Evolutionary conservation across 805 yeast genomes (phyloP), one percentile per base, ranked within the genome.

Genomic region (Candida pseudofarinosa): DNA sequence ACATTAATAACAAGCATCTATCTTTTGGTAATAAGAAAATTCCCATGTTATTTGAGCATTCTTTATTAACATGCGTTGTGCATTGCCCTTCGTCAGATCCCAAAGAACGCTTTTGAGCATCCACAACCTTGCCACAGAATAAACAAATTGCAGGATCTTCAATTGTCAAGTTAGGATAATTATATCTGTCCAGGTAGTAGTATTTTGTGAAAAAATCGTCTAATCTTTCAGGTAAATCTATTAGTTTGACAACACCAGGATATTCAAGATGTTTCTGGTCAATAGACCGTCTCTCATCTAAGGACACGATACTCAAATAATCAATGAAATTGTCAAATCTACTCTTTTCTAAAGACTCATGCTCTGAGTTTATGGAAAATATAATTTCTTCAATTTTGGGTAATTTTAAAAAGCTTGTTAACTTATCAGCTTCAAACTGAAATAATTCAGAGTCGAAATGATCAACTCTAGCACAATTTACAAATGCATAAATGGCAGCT

Each of bases 111-210:
- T 67, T 79, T 54, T 90, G 97, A n/a, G 81, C 64, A 47, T 81
- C 81, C 17, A 87, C 71, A 5, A 81, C 71, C 8, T 67, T 63
- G 1, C 89, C 93, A 63, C 99, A 93, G 47, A 83, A 83, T 42
- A 91, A 63, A 55, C 99, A 91, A 7, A 91, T 68, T 0, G 95
- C 96, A 0, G 96, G 93, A 49, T 90, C 95, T 37, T 72, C 73
- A 23, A 69, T 71, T 1, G 51, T 43, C 44, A 53, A 52, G 52
- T 58, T 63, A 17, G 73, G 74, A 38, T 67, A 66, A 35, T 64
- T 58, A 17, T 65, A 67, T 37, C 65, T 63, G 19, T 69, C 71
- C 53, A 66, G 69, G 48, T 78, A 76, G 43, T 78, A 69, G 42
- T 76, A 69, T 31, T 76, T 69, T 3, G 87, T 81, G 63, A 85